Evolutionary conservation across 1,139 yeast genomes (phyloP).

Genomic region (Tardiomyces digboiensis): DNA sequence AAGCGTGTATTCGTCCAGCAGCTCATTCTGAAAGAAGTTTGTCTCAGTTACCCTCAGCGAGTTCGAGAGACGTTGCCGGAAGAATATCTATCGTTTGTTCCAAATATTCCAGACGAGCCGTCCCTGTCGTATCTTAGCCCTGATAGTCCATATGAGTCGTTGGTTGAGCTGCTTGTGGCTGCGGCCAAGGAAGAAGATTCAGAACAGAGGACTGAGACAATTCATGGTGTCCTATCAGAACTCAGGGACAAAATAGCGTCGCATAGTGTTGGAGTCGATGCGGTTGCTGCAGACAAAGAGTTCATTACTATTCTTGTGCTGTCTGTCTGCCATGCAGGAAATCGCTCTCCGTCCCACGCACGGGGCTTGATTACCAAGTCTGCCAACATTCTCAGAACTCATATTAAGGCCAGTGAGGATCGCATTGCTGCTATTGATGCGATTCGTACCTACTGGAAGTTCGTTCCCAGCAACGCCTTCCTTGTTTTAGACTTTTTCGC

Average conservation of each 20-base stretch:
- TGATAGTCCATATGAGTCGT: constrained; percentile 28
- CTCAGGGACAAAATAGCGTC: constrained; percentile 24
- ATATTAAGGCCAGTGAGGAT: constrained; percentile 13
- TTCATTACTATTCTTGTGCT: constrained; percentile 57
- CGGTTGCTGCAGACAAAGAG: constrained; percentile 36
- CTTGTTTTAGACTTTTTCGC: constrained; percentile 30
- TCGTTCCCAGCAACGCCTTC: constrained; percentile 73
- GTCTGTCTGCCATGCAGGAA: constrained; percentile 52
- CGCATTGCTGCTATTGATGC: constrained; percentile 32
- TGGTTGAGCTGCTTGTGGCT: constrained; percentile 26
- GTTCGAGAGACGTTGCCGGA: constrained; percentile 69
- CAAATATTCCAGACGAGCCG: constrained; percentile 36
- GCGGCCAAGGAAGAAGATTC: constrained; percentile 20
- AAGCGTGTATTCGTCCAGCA: constrained; percentile 65
- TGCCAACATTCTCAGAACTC: not conserved
- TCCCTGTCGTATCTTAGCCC: constrained; percentile 29
- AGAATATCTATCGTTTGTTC: constrained; percentile 56
- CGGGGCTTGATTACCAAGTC: not conserved
- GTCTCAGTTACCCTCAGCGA: constrained; percentile 62
- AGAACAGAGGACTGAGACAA: constrained; percentile 24
- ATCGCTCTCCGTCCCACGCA: constrained; percentile 1
- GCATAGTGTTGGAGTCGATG: constrained; percentile 19
- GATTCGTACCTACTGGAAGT: constrained; percentile 70
- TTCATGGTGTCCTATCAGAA: constrained; percentile 26
- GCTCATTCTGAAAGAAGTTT: constrained; percentile 72